These are phyloP conservation scores for Pseudomonodictys pantanalensis DNA, from an alignment of 495 filamentous ascomycete species.

Conservation along the genomic window DNA sequence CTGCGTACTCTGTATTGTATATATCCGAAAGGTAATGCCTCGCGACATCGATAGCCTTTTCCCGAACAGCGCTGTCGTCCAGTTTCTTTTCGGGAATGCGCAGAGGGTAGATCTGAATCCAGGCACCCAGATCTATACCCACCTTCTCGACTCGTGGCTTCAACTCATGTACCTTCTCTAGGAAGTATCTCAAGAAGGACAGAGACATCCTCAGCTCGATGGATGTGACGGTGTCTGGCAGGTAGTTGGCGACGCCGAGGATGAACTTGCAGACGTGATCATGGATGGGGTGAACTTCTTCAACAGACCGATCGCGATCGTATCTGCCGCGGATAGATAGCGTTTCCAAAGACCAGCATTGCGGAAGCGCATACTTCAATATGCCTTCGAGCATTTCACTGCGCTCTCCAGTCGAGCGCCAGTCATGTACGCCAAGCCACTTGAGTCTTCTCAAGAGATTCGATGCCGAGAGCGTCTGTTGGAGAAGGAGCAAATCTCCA, in stretches of 20 bases:
- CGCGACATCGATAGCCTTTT: not conserved
- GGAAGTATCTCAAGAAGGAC: slow-evolving; percentile 4
- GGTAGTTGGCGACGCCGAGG: not conserved
- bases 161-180: not conserved
- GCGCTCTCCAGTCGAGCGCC: not conserved
- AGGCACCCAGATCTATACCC: slow-evolving; percentile 25
- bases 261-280: slow-evolving; percentile 7
- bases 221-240: not conserved
- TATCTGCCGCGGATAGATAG: slow-evolving; percentile 14
- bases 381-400: not conserved
- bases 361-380: not conserved
- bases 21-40: not conserved
- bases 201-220: slow-evolving; percentile 11
- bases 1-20: not conserved
- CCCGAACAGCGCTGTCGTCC: not conserved
- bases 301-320: not conserved
- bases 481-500: not conserved
- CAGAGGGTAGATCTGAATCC: slow-evolving; percentile 23
- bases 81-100: not conserved
- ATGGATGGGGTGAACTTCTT: not conserved
- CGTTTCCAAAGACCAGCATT: not conserved
- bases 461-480: not conserved
- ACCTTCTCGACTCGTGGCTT: slow-evolving; percentile 11
- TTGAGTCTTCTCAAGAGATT: slow-evolving; percentile 8
- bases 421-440: slow-evolving; percentile 15